Evolutionary conservation across 2,329 filamentous ascomycete species (phyloP).

Genomic region (Magnaporthiopsis poae): DNA sequence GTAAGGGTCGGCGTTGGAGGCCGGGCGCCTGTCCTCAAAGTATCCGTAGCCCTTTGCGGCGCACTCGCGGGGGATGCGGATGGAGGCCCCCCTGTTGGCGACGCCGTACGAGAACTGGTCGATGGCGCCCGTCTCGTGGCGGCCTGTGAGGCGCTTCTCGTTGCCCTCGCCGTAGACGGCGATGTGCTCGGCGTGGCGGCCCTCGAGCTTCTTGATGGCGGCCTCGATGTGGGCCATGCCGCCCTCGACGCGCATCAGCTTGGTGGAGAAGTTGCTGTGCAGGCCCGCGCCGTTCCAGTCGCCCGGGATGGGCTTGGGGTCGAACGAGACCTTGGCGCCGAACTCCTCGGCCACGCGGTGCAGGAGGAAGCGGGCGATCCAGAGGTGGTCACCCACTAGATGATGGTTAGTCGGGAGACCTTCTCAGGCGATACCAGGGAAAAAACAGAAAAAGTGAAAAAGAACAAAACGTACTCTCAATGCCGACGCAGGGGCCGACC

Average conservation of each 20-base stretch:
- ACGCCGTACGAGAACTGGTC: constrained; percentile 91
- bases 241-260: constrained; percentile 78
- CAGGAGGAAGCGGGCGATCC: constrained; percentile 83
- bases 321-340: constrained; percentile 86
- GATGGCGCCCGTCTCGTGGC: constrained; percentile 87
- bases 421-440: no score
- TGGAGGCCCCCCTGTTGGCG: constrained; percentile 88
- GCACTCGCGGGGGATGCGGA: constrained; percentile 63
- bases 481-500: constrained; percentile 67
- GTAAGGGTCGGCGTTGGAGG: constrained; percentile 64
- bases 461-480: constrained; percentile 37
- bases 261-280: constrained; percentile 83
- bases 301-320: constrained; percentile 89
- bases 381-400: constrained; percentile 83
- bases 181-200: constrained; percentile 73
- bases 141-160: constrained; percentile 82
- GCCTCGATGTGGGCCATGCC: constrained; percentile 93
- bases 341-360: constrained; percentile 83
- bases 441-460: no score
- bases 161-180: constrained; percentile 91
- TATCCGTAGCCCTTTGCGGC: constrained; percentile 68
- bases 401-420: constrained; percentile 26
- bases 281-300: constrained; percentile 77
- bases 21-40: constrained; percentile 49
- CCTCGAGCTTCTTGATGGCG: constrained; percentile 73